These are phyloP conservation scores for Onygena corvina DNA, from an alignment of 2,329 filamentous ascomycete genomes.

Conservation along the genomic window DNA sequence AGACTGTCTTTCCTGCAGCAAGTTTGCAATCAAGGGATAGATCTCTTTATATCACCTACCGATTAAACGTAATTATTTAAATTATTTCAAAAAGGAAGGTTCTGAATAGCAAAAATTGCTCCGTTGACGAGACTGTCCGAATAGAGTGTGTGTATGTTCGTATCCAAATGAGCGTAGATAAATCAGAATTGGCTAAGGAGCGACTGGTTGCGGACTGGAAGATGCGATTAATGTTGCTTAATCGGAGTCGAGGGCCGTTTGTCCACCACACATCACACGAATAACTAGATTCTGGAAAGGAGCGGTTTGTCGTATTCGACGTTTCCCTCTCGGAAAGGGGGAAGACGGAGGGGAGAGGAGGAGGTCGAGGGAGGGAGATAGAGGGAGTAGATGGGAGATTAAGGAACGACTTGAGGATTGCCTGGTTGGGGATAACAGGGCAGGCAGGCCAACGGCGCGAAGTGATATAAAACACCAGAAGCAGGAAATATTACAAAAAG, in stretches of 20 bases:
- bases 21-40: neutral
- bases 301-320: neutral
- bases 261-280: neutral
- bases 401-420: conserved; percentile 1
- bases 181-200: neutral
- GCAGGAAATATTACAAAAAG: conserved; percentile 13
- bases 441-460: neutral
- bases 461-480: conserved; percentile 1
- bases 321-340: too few species aligned
- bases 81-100: neutral
- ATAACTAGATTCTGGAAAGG: neutral
- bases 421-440: neutral
- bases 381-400: conserved; percentile 3
- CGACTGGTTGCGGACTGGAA: neutral
- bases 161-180: neutral
- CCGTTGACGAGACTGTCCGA: neutral
- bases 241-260: neutral
- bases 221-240: neutral
- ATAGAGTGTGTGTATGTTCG: neutral
- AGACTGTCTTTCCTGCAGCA: too few species aligned
- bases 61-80: conserved; percentile 1
- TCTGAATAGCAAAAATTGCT: neutral
- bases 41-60: neutral
- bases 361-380: neutral
- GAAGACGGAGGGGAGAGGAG: neutral